Base-by-base conservation (phyloP, 1,284 basidiomycete genomes). In the Filobasidium uniguttulatum region DNA sequence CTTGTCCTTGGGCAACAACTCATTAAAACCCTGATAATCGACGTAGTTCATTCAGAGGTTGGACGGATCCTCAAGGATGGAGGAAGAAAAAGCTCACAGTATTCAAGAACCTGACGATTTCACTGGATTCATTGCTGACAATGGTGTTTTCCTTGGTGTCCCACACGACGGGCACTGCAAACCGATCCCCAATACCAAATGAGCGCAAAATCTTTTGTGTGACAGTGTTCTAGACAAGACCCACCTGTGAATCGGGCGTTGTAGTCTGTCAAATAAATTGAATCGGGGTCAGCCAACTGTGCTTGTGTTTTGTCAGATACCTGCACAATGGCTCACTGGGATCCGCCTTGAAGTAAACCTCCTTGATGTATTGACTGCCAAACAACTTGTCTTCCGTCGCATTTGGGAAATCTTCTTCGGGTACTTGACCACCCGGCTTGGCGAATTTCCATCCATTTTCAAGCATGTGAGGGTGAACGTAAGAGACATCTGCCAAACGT, bases 31-130 rank as follows among this genome's bases (percentile, higher is more conserved):
- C 20, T 53, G 49, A 5, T 12, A 43, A 19, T 14, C 19, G 36
- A 9, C n/a, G n/a, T n/a, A n/a, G n/a, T n/a, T n/a, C n/a, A 20
- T 12, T 20, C 12, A 9, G 36, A 19, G 19, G 36, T 10, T 9
- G 9, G 36, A 20, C 20, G n/a, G 36, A 10, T 38, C 10, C 8
- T 8, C 19, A 38, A 8, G 19, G 19, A 19, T 19, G 12, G 23
- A 40, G 4, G 17, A 6, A 40, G 37, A 40, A 19, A 19, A 5
- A 23, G n/a, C 14, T 38, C 9, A 43, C 40, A 7, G 75, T 74
- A 69, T 94, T 94, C 69, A 96, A 77, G 40, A 90, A 85, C 48
- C 93, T 81, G 60, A 97, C 89, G 61, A 97, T 90, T 69, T 94
- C 89, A 1, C 83, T 81, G 56, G 82, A 85, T 66, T 96, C 90